A percentile compares a stretch with the other conserved stretches of the same genome.
phyloP scores from a whole-genome alignment of 176 grass and related monocot species.

The Phoenix roebelenii region DNA sequence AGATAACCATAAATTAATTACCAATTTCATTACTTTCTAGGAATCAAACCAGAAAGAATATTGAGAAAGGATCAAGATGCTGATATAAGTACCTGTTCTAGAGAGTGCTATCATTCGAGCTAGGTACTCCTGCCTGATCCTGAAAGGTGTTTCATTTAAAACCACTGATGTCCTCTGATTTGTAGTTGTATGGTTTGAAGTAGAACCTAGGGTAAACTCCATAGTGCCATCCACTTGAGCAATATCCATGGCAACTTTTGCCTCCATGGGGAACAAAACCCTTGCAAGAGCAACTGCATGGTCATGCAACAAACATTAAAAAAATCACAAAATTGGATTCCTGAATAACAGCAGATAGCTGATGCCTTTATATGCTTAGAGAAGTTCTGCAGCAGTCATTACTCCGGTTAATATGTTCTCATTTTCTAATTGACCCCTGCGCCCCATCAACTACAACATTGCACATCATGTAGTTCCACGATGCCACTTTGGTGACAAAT shows the following conservation, averaged over 20 bases:
- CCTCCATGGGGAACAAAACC: constrained; percentile 69
- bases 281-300: constrained; percentile 78
- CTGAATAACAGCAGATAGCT: too few relatives aligned
- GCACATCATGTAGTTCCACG: too few relatives aligned
- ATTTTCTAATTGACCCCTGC: too few relatives aligned
- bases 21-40: neutral
- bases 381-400: too few relatives aligned
- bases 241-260: constrained; percentile 75
- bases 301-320: constrained; percentile 8
- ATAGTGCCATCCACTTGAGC: constrained; percentile 70
- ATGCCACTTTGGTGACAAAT: too few relatives aligned
- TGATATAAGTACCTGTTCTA: constrained; percentile 52
- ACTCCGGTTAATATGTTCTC: too few relatives aligned
- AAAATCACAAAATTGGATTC: neutral
- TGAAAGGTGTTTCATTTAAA: constrained; percentile 47
- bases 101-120: constrained; percentile 68
- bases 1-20: neutral
- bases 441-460: too few relatives aligned
- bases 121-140: constrained; percentile 50
- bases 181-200: constrained; percentile 14
- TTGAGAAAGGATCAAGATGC: neutral
- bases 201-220: constrained; percentile 49
- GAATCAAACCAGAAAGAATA: constrained; percentile 1
- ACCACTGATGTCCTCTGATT: constrained; percentile 26
- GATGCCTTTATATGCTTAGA: too few relatives aligned